Conservation (phyloP, 1,284 basidiomycete genomes). For the Naganishia cerealis region DNA sequence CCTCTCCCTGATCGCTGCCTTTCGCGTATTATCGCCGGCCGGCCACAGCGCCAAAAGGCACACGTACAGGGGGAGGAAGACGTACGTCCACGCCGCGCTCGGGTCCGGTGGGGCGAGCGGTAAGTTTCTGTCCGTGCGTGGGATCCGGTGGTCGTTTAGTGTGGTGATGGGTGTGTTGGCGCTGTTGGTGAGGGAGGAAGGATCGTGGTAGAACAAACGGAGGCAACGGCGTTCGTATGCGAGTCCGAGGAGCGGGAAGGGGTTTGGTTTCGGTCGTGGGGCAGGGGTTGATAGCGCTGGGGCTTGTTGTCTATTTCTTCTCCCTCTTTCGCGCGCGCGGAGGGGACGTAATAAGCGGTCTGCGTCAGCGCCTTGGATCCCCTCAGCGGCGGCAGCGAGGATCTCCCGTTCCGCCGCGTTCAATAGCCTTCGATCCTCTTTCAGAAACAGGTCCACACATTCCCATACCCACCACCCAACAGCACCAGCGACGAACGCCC, state of each 20-base stretch:
- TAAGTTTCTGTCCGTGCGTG: constrained; percentile 15
- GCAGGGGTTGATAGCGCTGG: too few species aligned
- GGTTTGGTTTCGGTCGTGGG: constrained; percentile 1
- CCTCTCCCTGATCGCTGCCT: constrained; percentile 28
- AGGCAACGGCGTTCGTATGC: constrained; percentile 31
- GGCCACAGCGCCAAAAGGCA: constrained; percentile 21
- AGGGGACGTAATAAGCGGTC: neutral
- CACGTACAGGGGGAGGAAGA: constrained; percentile 27
- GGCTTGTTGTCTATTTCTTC: neutral
- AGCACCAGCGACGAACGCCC: neutral
- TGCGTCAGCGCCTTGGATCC: neutral
- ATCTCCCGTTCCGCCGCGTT: neutral
- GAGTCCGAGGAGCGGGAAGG: constrained; percentile 20
- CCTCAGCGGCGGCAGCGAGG: neutral
- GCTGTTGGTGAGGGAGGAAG: neutral
- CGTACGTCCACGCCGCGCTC: constrained; percentile 7
- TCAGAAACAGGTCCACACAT: constrained; percentile 8
- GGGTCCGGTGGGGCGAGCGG: constrained; percentile 26
- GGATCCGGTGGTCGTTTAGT: constrained; percentile 22
- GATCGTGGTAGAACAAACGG: constrained; percentile 31
- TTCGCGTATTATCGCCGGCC: constrained; percentile 19
- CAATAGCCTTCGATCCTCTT: neutral
- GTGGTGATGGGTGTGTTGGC: neutral
- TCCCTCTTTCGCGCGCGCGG: too few species aligned
- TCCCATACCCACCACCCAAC: constrained; percentile 34